Evolutionary conservation across 352 stramenopile genomes (phyloP).

Genomic region (Phytophthora pini): DNA sequence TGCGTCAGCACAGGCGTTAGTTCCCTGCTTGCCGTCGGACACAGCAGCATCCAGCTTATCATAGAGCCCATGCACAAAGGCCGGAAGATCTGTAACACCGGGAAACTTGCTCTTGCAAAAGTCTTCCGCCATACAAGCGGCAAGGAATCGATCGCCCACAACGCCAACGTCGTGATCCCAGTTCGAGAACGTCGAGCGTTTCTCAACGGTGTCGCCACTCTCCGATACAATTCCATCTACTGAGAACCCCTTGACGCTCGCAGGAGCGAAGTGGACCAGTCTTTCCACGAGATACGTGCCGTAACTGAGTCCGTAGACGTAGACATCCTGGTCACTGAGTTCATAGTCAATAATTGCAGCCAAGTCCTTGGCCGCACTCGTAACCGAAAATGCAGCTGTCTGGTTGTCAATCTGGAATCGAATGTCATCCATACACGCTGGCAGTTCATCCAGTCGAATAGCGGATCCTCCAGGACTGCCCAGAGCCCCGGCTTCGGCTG

Average conservation of each 20-base stretch:
- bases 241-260: constrained; percentile 53
- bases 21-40: constrained; percentile 36
- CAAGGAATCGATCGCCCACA: constrained; percentile 63
- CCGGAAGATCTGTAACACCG: constrained; percentile 49
- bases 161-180: constrained; percentile 80
- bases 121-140: constrained; percentile 55
- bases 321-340: constrained; percentile 61
- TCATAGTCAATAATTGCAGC: constrained; percentile 56
- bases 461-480: constrained; percentile 58
- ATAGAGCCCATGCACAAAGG: constrained; percentile 64
- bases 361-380: constrained; percentile 74
- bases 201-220: constrained; percentile 51
- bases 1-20: constrained; percentile 57
- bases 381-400: constrained; percentile 71
- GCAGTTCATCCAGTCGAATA: constrained; percentile 65
- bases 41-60: constrained; percentile 55
- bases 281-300: constrained; percentile 76
- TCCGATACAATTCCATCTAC: constrained; percentile 80
- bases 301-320: constrained; percentile 82
- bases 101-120: constrained; percentile 77
- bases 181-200: constrained; percentile 78
- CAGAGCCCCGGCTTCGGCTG: constrained; percentile 50
- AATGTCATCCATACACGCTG: constrained; percentile 75
- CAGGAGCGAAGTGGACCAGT: constrained; percentile 61
- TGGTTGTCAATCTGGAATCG: constrained; percentile 80